phyloP scores from a whole-genome alignment of 2,329 filamentous ascomycete genomes.

The Coccinonectria pachysandricola region DNA sequence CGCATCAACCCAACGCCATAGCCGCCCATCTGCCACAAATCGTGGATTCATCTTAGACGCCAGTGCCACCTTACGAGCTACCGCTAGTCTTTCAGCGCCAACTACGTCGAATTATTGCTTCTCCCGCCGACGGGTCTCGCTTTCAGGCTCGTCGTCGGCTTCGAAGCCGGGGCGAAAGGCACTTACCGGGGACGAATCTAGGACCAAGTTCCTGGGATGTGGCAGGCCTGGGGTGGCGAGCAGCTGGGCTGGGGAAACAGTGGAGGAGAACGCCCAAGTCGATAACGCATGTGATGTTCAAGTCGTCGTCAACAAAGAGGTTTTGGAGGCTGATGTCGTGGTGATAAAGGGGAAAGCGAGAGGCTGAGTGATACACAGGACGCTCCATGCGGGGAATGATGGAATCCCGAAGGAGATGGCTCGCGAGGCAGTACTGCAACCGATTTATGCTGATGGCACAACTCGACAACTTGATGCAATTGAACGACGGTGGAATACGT shows the following conservation, averaged over 20 bases:
- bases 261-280: conserved; percentile 20
- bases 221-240: conserved; percentile 7
- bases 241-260: conserved; percentile 11
- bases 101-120: conserved; percentile 9
- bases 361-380: conserved; percentile 3
- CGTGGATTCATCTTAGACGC: conserved; percentile 8
- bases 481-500: too few relatives aligned
- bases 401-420: conserved; percentile 6
- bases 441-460: conserved; percentile 11
- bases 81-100: conserved; percentile 5
- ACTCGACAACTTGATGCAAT: too few relatives aligned
- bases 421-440: conserved; percentile 8
- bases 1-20: conserved; percentile 9
- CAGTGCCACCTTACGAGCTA: conserved; percentile 8
- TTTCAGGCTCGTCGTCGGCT: conserved; percentile 8
- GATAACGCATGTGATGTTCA: conserved; percentile 21
- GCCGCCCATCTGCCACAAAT: conserved; percentile 9
- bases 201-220: too few relatives aligned
- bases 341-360: conserved; percentile 13
- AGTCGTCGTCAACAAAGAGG: conserved; percentile 18
- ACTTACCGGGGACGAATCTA: too few relatives aligned
- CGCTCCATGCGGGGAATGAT: conserved; percentile 7
- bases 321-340: conserved; percentile 18
- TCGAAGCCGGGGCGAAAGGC: too few relatives aligned
- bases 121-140: conserved; percentile 6